Conservation (phyloP, 179 eudicot species). For the Spergularia azorica region DNA sequence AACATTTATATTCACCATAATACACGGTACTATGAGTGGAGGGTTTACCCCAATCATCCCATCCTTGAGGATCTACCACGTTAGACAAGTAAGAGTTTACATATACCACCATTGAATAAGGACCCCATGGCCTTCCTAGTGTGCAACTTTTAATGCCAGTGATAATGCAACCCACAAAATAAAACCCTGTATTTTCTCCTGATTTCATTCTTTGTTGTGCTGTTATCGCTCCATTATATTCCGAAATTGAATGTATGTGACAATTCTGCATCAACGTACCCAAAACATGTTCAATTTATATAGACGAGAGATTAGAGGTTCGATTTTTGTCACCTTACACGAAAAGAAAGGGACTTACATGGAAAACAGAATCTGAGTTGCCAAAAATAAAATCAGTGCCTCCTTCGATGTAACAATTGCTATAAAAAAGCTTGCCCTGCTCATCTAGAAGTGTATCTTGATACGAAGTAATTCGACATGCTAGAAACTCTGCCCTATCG, state of each 20-base stretch:
- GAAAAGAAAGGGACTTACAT: slow-evolving; percentile 30
- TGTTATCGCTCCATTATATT: slow-evolving; percentile 52
- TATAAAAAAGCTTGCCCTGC: slow-evolving; percentile 57
- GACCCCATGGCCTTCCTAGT: slow-evolving; percentile 87
- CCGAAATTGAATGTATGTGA: slow-evolving; percentile 60
- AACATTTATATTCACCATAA: slow-evolving; percentile 73
- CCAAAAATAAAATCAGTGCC: slow-evolving; percentile 74
- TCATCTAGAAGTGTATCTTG: slow-evolving; percentile 75
- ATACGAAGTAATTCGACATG: slow-evolving; percentile 59
- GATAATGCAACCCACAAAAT: slow-evolving; percentile 53
- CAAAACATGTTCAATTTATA: neutral
- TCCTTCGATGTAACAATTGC: slow-evolving; percentile 76
- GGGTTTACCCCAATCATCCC: slow-evolving; percentile 69
- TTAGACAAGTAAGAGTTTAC: slow-evolving; percentile 48
- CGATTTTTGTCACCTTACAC: neutral
- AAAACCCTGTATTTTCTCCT: slow-evolving; percentile 56
- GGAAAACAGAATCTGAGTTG: slow-evolving; percentile 58
- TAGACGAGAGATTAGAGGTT: too few species aligned
- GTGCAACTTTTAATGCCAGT: slow-evolving; percentile 48
- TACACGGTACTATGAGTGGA: slow-evolving; percentile 48
- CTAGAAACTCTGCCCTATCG: slow-evolving; percentile 54
- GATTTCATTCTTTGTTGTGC: slow-evolving; percentile 57
- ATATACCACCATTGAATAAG: slow-evolving; percentile 65
- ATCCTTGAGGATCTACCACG: slow-evolving; percentile 55
- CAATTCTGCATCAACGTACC: slow-evolving; percentile 41